Base-by-base conservation (phyloP, 331 rosid genomes). In the Arachis monticola region DNA sequence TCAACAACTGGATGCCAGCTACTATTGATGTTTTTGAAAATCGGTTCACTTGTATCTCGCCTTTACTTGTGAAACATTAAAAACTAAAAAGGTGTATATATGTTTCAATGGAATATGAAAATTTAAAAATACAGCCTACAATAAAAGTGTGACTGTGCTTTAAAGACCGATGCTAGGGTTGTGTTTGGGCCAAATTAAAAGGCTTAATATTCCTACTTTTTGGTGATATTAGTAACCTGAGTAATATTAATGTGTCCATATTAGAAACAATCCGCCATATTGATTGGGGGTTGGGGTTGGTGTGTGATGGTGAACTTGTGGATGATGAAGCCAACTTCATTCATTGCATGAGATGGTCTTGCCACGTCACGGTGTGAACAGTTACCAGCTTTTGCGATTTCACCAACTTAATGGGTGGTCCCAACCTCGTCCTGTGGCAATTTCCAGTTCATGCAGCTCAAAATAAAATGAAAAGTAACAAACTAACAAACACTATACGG, bases 1-100 rank as follows among this genome's bases (percentile, higher is more conserved):
- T 11, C 78, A 58, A 66, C 66, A 75, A 30, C 61, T 47, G 3
- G 65, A 64, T 38, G 74, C 73, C 80, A 74, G 68, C 77, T 74
- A 70, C 67, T 2, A 3, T 3, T 17, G 6, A 66, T 22, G 40
- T 27, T 48, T 62, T 10, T 44, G 13, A 9, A 48, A 48, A 11
- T 48, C 53, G 11, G 9, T 12, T 40, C 5, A 22, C 38, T 48
- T 73, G 6, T n/a, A 44, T 56, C 11, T 58, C 12, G 27, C 11
- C 40, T 35, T 35, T 13, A 31, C 10, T 12, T 12, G 41, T 12
- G 8, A 4, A 51, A 69, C 40, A 8, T 22, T 22, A 22, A 22
- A 22, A 22, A 22, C 27, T 22, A 50, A 3, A 50, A 68, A 3
- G 45, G 3, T n/a, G 41, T 17, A 22, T 22, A 22, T 22, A 3